A percentile compares a stretch with the other conserved stretches of the same genome.
phyloP scores from a whole-genome alignment of 2,329 filamentous ascomycete species.

The Colletotrichum horii region DNA sequence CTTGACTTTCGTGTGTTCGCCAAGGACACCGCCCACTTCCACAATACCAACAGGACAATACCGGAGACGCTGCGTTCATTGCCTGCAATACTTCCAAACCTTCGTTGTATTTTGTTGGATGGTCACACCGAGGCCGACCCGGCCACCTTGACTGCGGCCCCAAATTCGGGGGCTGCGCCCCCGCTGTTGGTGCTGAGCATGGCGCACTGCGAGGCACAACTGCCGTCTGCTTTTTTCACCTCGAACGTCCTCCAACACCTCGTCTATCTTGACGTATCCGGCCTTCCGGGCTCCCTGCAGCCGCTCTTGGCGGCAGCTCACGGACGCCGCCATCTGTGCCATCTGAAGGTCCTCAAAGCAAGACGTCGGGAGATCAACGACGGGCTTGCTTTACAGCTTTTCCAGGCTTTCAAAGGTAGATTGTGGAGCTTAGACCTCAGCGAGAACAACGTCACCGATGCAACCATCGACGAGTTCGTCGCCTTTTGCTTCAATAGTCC shows the following conservation, averaged over 20 bases:
- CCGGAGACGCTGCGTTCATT: conserved; percentile 44
- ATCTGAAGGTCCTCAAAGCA: conserved; percentile 58
- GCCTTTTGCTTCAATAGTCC: conserved; percentile 35
- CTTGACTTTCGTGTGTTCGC: conserved; percentile 54
- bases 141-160: conserved; percentile 33
- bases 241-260: conserved; percentile 41
- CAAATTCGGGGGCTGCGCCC: conserved; percentile 4
- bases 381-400: conserved; percentile 32
- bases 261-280: conserved; percentile 59
- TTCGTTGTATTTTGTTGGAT: conserved; percentile 54
- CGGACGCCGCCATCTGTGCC: conserved; percentile 41
- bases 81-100: conserved; percentile 43
- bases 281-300: conserved; percentile 49
- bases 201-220: conserved; percentile 40
- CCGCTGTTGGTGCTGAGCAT: conserved; percentile 51
- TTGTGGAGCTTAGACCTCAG: conserved; percentile 65
- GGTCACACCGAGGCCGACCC: conserved; percentile 51
- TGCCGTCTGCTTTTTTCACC: conserved; percentile 46
- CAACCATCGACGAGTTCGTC: conserved; percentile 36
- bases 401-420: conserved; percentile 38
- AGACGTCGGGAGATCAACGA: conserved; percentile 53
- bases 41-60: conserved; percentile 40
- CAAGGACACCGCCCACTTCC: conserved; percentile 43
- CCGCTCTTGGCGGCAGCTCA: conserved; percentile 37
- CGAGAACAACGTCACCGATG: conserved; percentile 57